Evolutionary conservation across 2,329 filamentous ascomycete species (phyloP).

Genomic region (Monosporascus sp.): DNA sequence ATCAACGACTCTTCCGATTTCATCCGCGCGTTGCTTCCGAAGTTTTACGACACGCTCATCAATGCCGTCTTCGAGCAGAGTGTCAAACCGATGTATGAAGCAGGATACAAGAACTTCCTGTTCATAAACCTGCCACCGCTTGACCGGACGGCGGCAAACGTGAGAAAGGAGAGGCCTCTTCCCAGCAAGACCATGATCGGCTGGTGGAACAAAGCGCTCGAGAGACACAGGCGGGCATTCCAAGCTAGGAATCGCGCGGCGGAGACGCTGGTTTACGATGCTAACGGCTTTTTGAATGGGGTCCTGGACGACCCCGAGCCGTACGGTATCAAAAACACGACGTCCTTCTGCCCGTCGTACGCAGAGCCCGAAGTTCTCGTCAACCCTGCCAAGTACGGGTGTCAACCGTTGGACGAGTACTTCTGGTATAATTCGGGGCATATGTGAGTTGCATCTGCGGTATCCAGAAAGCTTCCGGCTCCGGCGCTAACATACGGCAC

Average conservation of each 20-base stretch:
- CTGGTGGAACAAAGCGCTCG: slow-evolving; percentile 33
- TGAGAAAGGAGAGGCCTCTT: slow-evolving; percentile 24
- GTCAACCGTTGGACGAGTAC: slow-evolving; percentile 22
- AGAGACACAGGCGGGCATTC: slow-evolving; percentile 29
- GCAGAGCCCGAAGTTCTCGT: slow-evolving; percentile 17
- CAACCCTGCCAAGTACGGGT: slow-evolving; percentile 21
- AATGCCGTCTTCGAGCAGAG: slow-evolving; percentile 33
- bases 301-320: slow-evolving; percentile 21
- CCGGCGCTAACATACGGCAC: neutral
- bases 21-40: slow-evolving; percentile 35
- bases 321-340: slow-evolving; percentile 25
- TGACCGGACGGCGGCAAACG: slow-evolving; percentile 37
- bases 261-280: slow-evolving; percentile 24
- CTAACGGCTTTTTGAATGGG: slow-evolving; percentile 25
- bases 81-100: slow-evolving; percentile 38
- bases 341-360: slow-evolving; percentile 20
- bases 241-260: slow-evolving; percentile 10
- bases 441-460: slow-evolving; percentile 9
- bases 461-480: neutral
- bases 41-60: slow-evolving; percentile 39
- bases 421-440: slow-evolving; percentile 29
- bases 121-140: slow-evolving; percentile 48
- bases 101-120: slow-evolving; percentile 45
- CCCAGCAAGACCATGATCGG: slow-evolving; percentile 42
- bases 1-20: slow-evolving; percentile 44